Conservation (phyloP, 805 yeast genomes). For the Saccharomycopsis selenospora region DNA sequence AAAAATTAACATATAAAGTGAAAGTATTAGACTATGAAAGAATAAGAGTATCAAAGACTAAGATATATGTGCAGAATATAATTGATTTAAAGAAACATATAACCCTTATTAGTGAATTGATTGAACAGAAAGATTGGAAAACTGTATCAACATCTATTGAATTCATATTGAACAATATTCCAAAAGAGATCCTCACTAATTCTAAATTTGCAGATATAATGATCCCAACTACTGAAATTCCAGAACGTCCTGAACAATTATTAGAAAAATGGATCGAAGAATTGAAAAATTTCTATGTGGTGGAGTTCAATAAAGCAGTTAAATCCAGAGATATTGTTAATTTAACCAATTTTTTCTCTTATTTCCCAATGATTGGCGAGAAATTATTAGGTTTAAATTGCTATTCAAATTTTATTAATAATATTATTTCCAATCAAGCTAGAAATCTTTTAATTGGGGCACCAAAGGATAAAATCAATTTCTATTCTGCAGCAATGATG, state of each 20-base stretch:
- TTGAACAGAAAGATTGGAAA: slow-evolving; percentile 63
- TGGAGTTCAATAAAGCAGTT: slow-evolving; percentile 69
- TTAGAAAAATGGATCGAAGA: slow-evolving; percentile 52
- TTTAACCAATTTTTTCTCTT: slow-evolving; percentile 71
- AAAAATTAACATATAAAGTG: slow-evolving; percentile 60
- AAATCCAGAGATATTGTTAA: slow-evolving; percentile 53
- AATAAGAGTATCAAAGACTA: slow-evolving; percentile 52
- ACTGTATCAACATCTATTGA: slow-evolving; percentile 67
- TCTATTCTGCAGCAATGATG: slow-evolving; percentile 51
- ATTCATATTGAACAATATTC: slow-evolving; percentile 43
- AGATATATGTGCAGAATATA: slow-evolving; percentile 57
- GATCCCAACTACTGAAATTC: slow-evolving; percentile 81
- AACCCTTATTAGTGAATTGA: slow-evolving; percentile 57
- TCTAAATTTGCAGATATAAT: slow-evolving; percentile 72
- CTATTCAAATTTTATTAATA: slow-evolving; percentile 81
- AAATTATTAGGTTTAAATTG: slow-evolving; percentile 64
- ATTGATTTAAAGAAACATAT: slow-evolving; percentile 61
- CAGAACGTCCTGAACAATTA: slow-evolving; percentile 62
- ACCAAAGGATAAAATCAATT: slow-evolving; percentile 38
- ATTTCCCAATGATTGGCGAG: slow-evolving; percentile 81
- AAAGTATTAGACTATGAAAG: slow-evolving; percentile 65
- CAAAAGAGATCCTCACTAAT: slow-evolving; percentile 39
- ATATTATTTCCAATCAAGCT: slow-evolving; percentile 73
- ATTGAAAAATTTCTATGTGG: slow-evolving; percentile 48
- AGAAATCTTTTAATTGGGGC: slow-evolving; percentile 50